These are phyloP conservation scores for Fusarium chaquense DNA, from an alignment of 2,329 filamentous ascomycete genomes.

Conservation along the genomic window DNA sequence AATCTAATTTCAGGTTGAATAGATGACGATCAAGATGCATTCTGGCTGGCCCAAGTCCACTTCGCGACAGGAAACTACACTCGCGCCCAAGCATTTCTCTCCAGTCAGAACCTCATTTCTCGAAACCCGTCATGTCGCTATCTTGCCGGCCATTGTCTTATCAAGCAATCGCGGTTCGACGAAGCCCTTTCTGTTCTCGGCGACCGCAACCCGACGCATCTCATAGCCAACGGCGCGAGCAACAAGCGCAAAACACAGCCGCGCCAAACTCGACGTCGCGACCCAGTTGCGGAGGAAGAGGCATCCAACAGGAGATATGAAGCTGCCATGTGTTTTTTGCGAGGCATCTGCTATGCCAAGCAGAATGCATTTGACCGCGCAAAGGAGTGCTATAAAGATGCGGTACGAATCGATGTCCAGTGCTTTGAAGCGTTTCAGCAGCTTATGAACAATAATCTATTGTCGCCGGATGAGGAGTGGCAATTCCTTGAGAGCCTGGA, in stretches of 20 bases:
- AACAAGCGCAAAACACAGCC: constrained; percentile 56
- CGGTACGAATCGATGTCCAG: constrained; percentile 95
- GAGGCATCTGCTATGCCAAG: constrained; percentile 94
- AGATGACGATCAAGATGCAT: constrained; percentile 95
- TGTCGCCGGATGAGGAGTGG: constrained; percentile 91
- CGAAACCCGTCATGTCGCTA: constrained; percentile 91
- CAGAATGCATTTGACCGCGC: constrained; percentile 97
- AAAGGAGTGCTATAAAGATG: constrained; percentile 98
- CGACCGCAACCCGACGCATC: constrained; percentile 92
- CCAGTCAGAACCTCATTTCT: constrained; percentile 82
- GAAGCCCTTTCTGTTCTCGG: constrained; percentile 89
- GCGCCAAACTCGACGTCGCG: constrained; percentile 51
- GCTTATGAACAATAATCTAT: constrained; percentile 94
- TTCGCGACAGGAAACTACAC: constrained; percentile 96
- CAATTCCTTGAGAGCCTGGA: constrained; percentile 88
- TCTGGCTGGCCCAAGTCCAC: constrained; percentile 98
- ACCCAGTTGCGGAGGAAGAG: constrained; percentile 69
- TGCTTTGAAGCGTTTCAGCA: constrained; percentile 99
- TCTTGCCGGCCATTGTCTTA: constrained; percentile 91
- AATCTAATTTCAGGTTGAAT: constrained; percentile 13
- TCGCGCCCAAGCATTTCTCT: constrained; percentile 86
- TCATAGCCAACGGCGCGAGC: constrained; percentile 71
- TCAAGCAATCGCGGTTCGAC: constrained; percentile 91
- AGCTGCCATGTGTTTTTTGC: constrained; percentile 95
- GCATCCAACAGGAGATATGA: constrained; percentile 85